Evolutionary conservation across 257 asterid species (phyloP), one percentile per base, ranked within the genome.

Genomic region (Solanum arcanum): DNA sequence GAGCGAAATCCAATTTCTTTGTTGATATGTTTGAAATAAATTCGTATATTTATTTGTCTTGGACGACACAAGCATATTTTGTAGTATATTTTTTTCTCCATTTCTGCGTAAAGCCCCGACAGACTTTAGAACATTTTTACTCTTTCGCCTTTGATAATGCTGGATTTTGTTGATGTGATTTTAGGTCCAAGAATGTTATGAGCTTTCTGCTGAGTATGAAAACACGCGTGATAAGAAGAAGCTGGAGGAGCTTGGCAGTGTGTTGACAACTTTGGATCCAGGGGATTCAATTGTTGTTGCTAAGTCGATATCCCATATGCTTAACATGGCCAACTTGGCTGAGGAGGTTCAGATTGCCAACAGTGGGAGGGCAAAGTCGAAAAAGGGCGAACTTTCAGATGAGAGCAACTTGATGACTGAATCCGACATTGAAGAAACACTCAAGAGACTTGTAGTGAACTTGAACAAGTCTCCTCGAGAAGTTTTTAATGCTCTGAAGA

Each of bases 251-350:
- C 91, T 92, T 41, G 94, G 94, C 56, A 89, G 60, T 86, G 86
- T 87, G 11, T 77, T 92, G 69, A 92, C 94, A 59, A 89, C 91
- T 62, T 90, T 92, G 88, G 94, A 92, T 89, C 91, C 94, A 10
- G 94, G 94, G 88, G 94, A 92, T 21, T 92, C 94, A n/a, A 92
- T 92, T 68, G 94, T 92, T 56, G 81, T 92, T 77, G 92, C 94
- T 6, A 92, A 92, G 60, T 89, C 94, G 25, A 90, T 92, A 85
- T 92, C 94, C 29, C 91, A 92, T 89, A 92, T 89, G 94, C 94
- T 92, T 88, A 92, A 90, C 91, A 89, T 92, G 72, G 94, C 92
- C 84, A 92, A 92, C 88, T 86, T 92, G 78, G 94, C 94, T 31
- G 94, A 92, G 89, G 94, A 90, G 86, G 94, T 92, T 70, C 94